These are phyloP conservation scores for Skeletonema grethae DNA, from an alignment of 108 stramenopile species.

Conservation along the genomic window DNA sequence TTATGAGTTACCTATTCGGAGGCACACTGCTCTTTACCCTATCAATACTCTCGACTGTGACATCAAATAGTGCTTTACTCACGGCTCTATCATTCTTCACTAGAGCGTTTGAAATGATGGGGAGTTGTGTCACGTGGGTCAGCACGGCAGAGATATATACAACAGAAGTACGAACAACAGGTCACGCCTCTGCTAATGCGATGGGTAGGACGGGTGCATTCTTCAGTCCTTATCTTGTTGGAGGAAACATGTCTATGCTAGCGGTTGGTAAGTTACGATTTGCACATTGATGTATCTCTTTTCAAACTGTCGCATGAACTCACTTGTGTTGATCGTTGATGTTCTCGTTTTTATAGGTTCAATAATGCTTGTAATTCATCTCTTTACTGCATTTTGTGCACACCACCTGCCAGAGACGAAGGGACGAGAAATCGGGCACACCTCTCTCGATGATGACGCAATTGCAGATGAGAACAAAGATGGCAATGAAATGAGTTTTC, in stretches of 20 bases:
- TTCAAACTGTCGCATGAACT: neutral
- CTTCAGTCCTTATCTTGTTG: constrained; percentile 64
- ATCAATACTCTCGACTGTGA: constrained; percentile 11
- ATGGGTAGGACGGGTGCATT: constrained; percentile 71
- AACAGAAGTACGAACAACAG: constrained; percentile 79
- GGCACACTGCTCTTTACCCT: constrained; percentile 54
- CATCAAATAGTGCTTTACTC: constrained; percentile 7
- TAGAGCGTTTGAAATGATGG: constrained; percentile 78
- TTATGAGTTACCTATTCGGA: constrained; percentile 57
- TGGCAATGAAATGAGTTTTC: constrained; percentile 16
- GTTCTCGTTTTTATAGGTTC: neutral
- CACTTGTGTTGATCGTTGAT: neutral
- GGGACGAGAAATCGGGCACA: constrained; percentile 28
- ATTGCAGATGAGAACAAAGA: neutral
- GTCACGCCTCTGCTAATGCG: constrained; percentile 82
- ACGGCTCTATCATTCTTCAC: constrained; percentile 58
- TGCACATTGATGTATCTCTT: neutral
- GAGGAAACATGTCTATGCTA: constrained; percentile 40
- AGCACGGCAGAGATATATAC: constrained; percentile 76
- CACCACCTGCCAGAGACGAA: constrained; percentile 28
- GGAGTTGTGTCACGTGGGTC: constrained; percentile 71
- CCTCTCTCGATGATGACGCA: neutral
- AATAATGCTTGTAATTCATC: constrained; percentile 30
- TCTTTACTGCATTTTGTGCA: constrained; percentile 36
- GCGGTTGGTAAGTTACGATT: constrained; percentile 8